Conservation (phyloP, 768 basidiomycete genomes). For the Cystofilobasidium capitatum region DNA sequence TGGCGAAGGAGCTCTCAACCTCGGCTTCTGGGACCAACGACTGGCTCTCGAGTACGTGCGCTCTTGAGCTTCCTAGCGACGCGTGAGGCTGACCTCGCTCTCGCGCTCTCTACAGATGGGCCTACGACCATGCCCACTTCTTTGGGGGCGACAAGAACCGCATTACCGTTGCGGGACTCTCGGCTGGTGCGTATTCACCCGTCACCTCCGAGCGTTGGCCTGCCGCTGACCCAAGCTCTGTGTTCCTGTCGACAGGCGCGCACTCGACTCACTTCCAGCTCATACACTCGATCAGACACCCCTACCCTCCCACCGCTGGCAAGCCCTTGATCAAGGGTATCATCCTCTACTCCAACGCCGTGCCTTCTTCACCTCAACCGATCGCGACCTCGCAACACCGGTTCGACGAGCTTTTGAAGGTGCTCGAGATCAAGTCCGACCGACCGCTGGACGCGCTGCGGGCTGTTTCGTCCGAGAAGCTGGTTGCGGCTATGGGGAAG, state of each 20-base stretch:
- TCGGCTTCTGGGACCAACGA: constrained; percentile 13
- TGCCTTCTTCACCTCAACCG: constrained; percentile 4
- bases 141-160: neutral
- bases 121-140: neutral
- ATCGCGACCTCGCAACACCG: constrained; percentile 1
- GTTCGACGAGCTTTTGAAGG: neutral
- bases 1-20: constrained; percentile 2
- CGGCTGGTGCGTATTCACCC: neutral
- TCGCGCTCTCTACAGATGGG: neutral
- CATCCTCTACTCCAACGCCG: constrained; percentile 16
- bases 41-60: constrained; percentile 8
- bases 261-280: constrained; percentile 14
- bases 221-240: too few species aligned
- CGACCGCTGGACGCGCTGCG: constrained; percentile 2
- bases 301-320: neutral
- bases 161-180: constrained; percentile 5
- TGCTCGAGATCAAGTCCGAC: neutral
- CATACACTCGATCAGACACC: neutral
- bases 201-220: too few species aligned
- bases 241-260: too few species aligned
- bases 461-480: neutral
- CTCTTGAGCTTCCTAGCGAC: too few species aligned
- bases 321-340: neutral
- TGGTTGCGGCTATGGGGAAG: neutral
- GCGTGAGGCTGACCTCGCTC: too few species aligned